Evolutionary conservation across 345 rosid species (phyloP).

Genomic region (Eucalyptus curtisii): DNA sequence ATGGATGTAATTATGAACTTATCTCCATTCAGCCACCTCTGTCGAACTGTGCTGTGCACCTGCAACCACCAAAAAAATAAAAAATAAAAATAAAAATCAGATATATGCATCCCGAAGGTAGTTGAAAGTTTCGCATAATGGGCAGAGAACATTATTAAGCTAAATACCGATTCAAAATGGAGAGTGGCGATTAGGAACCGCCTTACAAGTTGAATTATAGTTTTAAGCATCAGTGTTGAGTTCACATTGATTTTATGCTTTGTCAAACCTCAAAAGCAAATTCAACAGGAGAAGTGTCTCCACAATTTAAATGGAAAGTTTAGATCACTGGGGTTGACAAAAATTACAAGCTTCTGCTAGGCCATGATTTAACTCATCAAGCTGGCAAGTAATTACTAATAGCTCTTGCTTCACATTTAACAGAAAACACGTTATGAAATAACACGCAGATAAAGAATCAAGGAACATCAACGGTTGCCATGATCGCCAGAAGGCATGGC

Average conservation of each 20-base stretch:
- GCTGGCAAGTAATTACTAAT: not conserved
- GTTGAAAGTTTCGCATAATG: not conserved
- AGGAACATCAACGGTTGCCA: not conserved
- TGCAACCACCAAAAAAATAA: constrained; percentile 13
- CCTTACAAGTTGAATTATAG: not conserved
- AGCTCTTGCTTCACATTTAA: not conserved
- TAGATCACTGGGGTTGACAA: not conserved
- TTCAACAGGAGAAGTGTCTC: not conserved
- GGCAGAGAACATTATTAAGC: not conserved
- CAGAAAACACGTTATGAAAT: not conserved
- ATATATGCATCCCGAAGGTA: not conserved
- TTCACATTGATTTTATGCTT: not conserved
- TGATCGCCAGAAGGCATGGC: not conserved
- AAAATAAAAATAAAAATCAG: not conserved
- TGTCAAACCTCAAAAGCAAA: not conserved
- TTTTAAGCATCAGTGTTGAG: not conserved
- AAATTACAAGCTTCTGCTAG: not conserved
- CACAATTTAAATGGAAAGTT: not conserved
- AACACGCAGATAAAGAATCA: not conserved
- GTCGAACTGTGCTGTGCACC: constrained; percentile 81
- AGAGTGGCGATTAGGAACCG: not conserved
- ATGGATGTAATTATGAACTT: constrained; percentile 56
- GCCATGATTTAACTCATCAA: not conserved
- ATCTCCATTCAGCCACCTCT: constrained; percentile 90
- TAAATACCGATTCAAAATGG: not conserved